Percentiles rank a stretch among this genome's conserved stretches.
These are phyloP conservation scores for Hanseniaspora gamundiae DNA, from an alignment of 1,139 yeast genomes.

Conservation along the genomic window DNA sequence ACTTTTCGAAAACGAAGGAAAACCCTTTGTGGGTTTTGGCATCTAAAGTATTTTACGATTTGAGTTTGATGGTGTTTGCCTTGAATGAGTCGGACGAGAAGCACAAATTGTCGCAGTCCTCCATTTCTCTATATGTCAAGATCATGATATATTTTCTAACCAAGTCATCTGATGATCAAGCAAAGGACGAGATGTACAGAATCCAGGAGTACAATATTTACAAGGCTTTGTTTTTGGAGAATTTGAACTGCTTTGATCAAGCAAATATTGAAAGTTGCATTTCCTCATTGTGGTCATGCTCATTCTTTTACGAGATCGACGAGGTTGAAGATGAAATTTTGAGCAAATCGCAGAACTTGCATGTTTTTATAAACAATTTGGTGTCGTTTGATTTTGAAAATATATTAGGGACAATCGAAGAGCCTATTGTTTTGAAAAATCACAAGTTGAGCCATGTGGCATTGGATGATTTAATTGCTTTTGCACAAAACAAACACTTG, in stretches of 20 bases:
- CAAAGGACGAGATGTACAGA: conserved; percentile 37
- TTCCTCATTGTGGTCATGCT: conserved; percentile 33
- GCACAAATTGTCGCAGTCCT: not conserved
- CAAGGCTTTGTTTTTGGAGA: conserved; percentile 33
- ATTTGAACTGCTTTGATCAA: conserved; percentile 21
- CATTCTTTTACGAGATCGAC: conserved; percentile 40
- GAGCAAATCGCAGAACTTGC: conserved; percentile 19
- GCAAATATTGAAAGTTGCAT: conserved; percentile 33
- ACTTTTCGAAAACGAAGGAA: conserved; percentile 15
- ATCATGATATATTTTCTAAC: conserved; percentile 14
- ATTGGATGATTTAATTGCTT: conserved; percentile 33
- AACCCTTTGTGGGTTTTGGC: conserved; percentile 24
- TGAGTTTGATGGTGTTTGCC: conserved; percentile 20
- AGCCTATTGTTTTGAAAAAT: conserved; percentile 28
- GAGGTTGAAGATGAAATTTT: conserved; percentile 32
- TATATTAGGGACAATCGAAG: conserved; percentile 39
- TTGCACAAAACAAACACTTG: conserved; percentile 14
- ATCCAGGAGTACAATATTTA: conserved; percentile 34
- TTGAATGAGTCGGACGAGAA: not conserved
- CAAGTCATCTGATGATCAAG: conserved; percentile 18
- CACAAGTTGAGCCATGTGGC: conserved; percentile 35
- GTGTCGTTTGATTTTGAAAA: conserved; percentile 26
- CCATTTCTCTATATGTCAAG: conserved; percentile 6
- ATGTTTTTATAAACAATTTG: conserved; percentile 22
- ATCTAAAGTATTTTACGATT: conserved; percentile 22